A percentile compares a stretch with the other conserved stretches of the same genome.
These are phyloP conservation scores for Populus davidiana DNA, from an alignment of 345 rosid species.

Conservation along the genomic window DNA sequence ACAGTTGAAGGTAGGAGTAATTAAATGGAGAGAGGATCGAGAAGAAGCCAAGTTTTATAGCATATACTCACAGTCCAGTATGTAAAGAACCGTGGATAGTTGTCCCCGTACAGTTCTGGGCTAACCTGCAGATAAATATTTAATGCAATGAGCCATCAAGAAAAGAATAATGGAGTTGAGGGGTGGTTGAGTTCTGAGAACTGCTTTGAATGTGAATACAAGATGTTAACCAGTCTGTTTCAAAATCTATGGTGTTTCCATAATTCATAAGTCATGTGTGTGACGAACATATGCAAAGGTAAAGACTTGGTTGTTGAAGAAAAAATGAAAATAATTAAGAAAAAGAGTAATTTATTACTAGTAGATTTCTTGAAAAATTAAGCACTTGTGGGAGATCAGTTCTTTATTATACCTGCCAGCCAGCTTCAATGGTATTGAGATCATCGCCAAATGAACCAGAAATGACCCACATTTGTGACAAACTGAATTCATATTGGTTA, in stretches of 20 bases:
- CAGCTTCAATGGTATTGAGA: slow-evolving; percentile 98
- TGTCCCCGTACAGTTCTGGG: slow-evolving; percentile 95
- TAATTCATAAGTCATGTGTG: not conserved
- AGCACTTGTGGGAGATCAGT: not conserved
- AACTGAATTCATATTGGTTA: slow-evolving; percentile 80
- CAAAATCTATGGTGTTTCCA: not conserved
- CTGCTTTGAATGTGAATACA: slow-evolving; percentile 32
- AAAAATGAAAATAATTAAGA: not conserved
- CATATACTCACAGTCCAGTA: slow-evolving; percentile 86
- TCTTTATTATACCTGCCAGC: slow-evolving; percentile 74
- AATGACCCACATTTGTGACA: slow-evolving; percentile 94
- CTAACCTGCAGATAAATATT: slow-evolving; percentile 59
- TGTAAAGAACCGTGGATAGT: slow-evolving; percentile 88
- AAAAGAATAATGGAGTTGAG: slow-evolving; percentile 12
- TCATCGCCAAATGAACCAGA: slow-evolving; percentile 90
- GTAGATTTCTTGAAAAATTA: not conserved
- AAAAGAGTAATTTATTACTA: no score
- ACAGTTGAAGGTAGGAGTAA: slow-evolving; percentile 11
- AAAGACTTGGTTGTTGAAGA: not conserved
- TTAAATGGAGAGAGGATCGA: not conserved
- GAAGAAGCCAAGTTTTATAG: not conserved
- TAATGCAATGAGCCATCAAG: not conserved
- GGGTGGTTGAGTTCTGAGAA: slow-evolving; percentile 32
- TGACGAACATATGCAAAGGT: not conserved
- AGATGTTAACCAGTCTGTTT: not conserved